Base-by-base conservation (phyloP, 2,329 filamentous ascomycete genomes). In the Cercospora citrullina region DNA sequence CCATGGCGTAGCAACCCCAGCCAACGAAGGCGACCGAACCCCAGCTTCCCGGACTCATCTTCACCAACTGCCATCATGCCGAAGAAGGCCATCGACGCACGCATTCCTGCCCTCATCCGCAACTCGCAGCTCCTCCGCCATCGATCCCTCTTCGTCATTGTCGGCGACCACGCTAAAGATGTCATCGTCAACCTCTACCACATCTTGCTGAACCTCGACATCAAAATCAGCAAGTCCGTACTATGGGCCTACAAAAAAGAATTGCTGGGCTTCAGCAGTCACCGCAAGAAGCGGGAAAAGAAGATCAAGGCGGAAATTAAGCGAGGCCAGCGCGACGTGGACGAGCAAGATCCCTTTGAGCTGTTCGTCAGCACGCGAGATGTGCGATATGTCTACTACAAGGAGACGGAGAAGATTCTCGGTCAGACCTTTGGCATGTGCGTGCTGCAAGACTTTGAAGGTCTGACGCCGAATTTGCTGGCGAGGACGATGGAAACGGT, bases 281-380 rank as follows among this genome's bases (percentile, higher is more conserved):
- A 99, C 81, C 91, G 95, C 65, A 96, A 97, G 85, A 99, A 99
- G 89, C 91, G 95, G 75, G 95, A 99, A 81, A 89, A 90, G 77
- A 99, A 97, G 84, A 97, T 99, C 80, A 97, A 97, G 84, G 97
- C 94, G 81, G 95, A 99, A 77, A 93, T 99, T 80, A 97, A 96
- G 84, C 88, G 93, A 75, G 95, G 95, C 55, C 93, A 94, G 73
- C 89, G 96, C 77, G 95, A 99, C 80, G 88, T 91, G 70, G 97
- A 99, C 80, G 87, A 89, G 64, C 93, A 96, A 78, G 95, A 99
- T 78, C 91, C 95, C 0, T 99, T 99, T 83, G 95, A 99, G 82
- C 87, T 98, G 64, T 99, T 98, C 82, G 91, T 98, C 75, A 95
- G 93, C 67, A 89, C 97, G 66, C 92, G 98, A 83, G 93, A 97